phyloP scores from a whole-genome alignment of 805 yeast genomes.

The Barnettozyma wickerhamii region DNA sequence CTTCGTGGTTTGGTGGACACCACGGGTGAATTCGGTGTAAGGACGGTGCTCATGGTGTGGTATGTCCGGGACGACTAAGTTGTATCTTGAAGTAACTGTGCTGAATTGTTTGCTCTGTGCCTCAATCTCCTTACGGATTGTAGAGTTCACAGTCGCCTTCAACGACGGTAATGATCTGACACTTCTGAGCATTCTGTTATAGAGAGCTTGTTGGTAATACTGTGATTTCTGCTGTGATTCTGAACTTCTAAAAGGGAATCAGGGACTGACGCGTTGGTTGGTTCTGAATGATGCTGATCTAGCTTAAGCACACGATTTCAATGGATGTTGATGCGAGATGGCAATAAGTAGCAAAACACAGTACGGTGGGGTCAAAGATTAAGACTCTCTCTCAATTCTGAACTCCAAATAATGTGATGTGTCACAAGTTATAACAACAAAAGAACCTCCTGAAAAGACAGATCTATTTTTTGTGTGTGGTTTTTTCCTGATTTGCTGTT shows the following conservation, averaged over 20 bases:
- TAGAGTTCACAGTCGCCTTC: constrained; percentile 13
- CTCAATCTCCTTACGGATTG: constrained; percentile 9
- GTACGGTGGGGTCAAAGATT: too few species aligned
- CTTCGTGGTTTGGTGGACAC: constrained; percentile 28
- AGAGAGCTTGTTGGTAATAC: too few species aligned
- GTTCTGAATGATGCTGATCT: too few species aligned
- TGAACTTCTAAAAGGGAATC: too few species aligned
- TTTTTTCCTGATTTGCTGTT: neutral
- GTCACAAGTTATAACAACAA: neutral
- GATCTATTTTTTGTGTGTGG: neutral
- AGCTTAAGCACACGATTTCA: too few species aligned
- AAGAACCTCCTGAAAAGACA: too few species aligned
- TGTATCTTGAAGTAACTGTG: constrained; percentile 16
- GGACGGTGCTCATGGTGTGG: constrained; percentile 16
- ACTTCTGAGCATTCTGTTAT: constrained; percentile 25
- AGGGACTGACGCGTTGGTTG: too few species aligned
- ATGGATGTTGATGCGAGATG: too few species aligned
- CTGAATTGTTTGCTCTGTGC: constrained; percentile 12
- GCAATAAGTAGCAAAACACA: neutral
- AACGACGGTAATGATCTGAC: constrained; percentile 27
- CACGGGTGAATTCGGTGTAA: constrained; percentile 16
- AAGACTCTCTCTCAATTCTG: too few species aligned
- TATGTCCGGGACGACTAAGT: constrained; percentile 20
- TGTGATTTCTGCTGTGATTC: too few species aligned
- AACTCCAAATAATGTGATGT: neutral